phyloP scores from a whole-genome alignment of 345 rosid genomes.

The Gossypium arboreum region DNA sequence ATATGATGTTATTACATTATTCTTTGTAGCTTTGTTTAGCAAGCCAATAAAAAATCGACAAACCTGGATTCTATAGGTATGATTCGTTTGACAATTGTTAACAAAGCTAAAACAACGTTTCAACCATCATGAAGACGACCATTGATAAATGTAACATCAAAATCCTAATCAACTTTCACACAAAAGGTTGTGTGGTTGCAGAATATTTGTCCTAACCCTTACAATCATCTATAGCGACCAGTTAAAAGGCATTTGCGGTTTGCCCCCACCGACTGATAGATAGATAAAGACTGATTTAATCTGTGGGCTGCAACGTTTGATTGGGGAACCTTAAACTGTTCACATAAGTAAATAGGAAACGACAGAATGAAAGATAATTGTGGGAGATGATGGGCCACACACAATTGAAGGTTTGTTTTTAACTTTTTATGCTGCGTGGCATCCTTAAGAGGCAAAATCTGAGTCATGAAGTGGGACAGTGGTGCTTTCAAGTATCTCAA shows the following conservation, averaged over 20 bases:
- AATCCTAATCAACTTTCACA: constrained; percentile 8
- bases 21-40: background rate
- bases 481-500: constrained; percentile 8
- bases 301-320: constrained; percentile 21
- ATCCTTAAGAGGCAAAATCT: background rate
- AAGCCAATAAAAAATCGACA: background rate
- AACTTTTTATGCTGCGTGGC: constrained; percentile 17
- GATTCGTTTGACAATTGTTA: background rate
- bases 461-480: background rate
- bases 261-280: constrained; percentile 11
- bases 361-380: constrained; percentile 16
- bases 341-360: constrained; percentile 14
- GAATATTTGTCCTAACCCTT: constrained; percentile 28
- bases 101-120: background rate
- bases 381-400: constrained; percentile 14
- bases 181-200: constrained; percentile 15
- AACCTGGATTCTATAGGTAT: background rate
- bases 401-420: background rate
- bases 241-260: constrained; percentile 15
- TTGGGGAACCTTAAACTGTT: background rate
- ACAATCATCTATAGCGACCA: constrained; percentile 21
- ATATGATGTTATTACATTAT: no score
- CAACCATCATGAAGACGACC: background rate
- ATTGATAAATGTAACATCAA: constrained; percentile 10
- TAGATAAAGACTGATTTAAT: constrained; percentile 21